Conservation (phyloP, 805 yeast species). For the Starmerella vitae region DNA sequence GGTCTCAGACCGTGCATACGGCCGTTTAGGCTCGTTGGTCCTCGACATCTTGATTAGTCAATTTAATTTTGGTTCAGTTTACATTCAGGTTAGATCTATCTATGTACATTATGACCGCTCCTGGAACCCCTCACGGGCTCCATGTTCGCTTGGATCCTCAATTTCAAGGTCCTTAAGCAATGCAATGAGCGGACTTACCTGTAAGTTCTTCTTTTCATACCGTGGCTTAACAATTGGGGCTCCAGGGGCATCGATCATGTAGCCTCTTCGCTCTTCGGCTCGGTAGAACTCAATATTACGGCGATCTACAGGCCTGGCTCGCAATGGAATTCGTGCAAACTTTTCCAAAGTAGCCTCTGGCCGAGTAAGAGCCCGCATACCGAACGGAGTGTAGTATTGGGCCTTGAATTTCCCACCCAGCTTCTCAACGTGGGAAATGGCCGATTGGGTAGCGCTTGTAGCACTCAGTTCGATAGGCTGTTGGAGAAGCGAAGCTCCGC, state of each 20-base stretch:
- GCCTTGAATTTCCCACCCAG: conserved; percentile 67
- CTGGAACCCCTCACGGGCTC: conserved; percentile 15
- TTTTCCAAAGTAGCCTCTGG: conserved; percentile 58
- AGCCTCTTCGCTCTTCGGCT: conserved; percentile 60
- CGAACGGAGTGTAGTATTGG: conserved; percentile 51
- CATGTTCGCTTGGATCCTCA: conserved; percentile 13
- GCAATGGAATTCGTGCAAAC: conserved; percentile 69
- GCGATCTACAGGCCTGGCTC: conserved; percentile 72
- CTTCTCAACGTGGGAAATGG: conserved; percentile 57
- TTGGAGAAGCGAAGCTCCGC: conserved; percentile 36
- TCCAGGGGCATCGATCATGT: conserved; percentile 56
- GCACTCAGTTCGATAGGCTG: conserved; percentile 67
- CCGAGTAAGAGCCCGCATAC: conserved; percentile 58
- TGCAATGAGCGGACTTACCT: conserved; percentile 19
- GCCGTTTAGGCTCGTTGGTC: no score
- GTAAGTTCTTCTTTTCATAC: conserved; percentile 9
- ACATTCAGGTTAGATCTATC: no score
- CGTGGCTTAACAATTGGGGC: conserved; percentile 22
- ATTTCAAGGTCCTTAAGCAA: conserved; percentile 15
- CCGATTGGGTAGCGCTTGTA: conserved; percentile 60
- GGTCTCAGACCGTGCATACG: no score
- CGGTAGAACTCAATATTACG: conserved; percentile 72
- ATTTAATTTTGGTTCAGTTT: no score
- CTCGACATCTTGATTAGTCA: no score
- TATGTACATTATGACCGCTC: conserved; percentile 1